Conservation (phyloP, 2,329 filamentous ascomycete species). For the Colletotrichum spinosum region DNA sequence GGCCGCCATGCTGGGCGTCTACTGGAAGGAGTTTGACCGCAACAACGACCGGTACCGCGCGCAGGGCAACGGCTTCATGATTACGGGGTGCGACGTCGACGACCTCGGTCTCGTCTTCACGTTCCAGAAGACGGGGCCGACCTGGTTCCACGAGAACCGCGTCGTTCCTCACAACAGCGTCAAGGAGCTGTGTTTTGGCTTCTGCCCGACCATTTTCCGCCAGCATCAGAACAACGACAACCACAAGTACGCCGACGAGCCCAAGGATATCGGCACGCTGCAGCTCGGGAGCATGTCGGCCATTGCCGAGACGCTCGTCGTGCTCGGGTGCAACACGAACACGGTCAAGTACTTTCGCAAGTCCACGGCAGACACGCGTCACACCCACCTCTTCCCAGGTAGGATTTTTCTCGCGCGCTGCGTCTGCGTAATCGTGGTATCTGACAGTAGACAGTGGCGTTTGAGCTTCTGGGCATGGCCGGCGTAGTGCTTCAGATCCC, state of each 20-base stretch:
- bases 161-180: conserved; percentile 50
- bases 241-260: conserved; percentile 38
- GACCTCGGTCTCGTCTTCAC: conserved; percentile 54
- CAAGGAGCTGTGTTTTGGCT: conserved; percentile 55
- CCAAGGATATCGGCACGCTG: conserved; percentile 39
- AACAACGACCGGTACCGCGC: conserved; percentile 50
- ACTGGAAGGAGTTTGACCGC: conserved; percentile 56
- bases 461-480: conserved; percentile 56
- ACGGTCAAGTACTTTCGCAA: conserved; percentile 46
- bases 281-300: conserved; percentile 42
- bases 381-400: conserved; percentile 43
- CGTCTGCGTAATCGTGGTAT: background rate
- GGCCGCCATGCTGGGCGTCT: conserved; percentile 50
- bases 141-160: conserved; percentile 49
- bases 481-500: conserved; percentile 49
- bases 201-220: conserved; percentile 52
- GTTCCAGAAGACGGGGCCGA: conserved; percentile 51
- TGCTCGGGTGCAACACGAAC: conserved; percentile 52
- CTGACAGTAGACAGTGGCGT: conserved; percentile 44
- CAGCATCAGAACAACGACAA: conserved; percentile 9
- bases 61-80: conserved; percentile 50
- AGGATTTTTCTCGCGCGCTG: background rate
- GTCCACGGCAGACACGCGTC: conserved; percentile 33
- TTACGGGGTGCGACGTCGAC: conserved; percentile 45
- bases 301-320: conserved; percentile 50